Evolutionary conservation across 352 stramenopile species (phyloP), one percentile per base, ranked within the genome.

Genomic region (Globisporangium radiosum): DNA sequence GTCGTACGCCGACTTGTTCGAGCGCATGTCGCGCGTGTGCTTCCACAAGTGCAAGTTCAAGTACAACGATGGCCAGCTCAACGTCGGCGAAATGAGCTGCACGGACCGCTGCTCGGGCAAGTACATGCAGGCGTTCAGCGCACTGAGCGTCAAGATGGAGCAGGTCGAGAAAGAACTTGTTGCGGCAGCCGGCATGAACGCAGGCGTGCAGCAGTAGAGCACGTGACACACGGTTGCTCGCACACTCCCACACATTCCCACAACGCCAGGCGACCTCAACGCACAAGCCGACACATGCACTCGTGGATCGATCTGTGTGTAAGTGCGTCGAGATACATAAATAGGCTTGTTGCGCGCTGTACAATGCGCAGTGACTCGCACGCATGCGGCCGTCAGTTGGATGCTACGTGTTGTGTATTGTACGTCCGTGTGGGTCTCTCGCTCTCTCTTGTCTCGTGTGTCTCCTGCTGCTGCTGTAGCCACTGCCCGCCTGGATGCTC

Each of bases 11-110:
- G 88, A 97, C 56, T 68, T 97, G 54, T 97, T 95, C 63, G 88
- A 96, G 70, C 87, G 90, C 53, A 88, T 98, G 70, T 93, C 87
- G 67, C 75, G 78, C 63, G 74, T 95, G 51, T 98, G 92, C 69
- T 96, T 96, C 78, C 86, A 97, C 69, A 98, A 98, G 71, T 98
- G 92, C 84, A 90, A 97, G 62, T 90, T 94, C 62, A 97, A 97
- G 75, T 97, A 98, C 76, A 95, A 93, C 54, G 96, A 99, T 70
- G 83, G 88, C 53, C 95, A 99, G 69, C 78, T 99, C 8, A 96
- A 97, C 57, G 83, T 99, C 38, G 96, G 95, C 65, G 96, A 99
- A 82, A 98, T 99, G 94, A 97, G 80, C 71, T 99, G 96, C 78
- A 96, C 97, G 60, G 96, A 99, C 83, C 90, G 96, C 65, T 99